These are phyloP conservation scores for Mediolabrus comicus DNA, from an alignment of 108 stramenopile species.

Conservation along the genomic window DNA sequence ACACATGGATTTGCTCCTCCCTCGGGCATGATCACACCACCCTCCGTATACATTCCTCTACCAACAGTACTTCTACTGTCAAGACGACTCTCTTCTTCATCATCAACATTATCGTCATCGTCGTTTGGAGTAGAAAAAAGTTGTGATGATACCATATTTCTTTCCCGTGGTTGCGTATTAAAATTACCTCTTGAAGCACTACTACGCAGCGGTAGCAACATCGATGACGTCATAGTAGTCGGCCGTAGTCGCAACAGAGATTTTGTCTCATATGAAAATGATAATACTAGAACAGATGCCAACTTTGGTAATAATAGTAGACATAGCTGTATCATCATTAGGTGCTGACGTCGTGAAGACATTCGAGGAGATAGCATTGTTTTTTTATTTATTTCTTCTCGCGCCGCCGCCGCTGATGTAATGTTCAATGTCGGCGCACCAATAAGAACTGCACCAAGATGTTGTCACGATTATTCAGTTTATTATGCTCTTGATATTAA, in stretches of 20 bases:
- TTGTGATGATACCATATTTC: not conserved
- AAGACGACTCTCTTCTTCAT: not conserved
- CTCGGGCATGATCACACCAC: constrained; percentile 57
- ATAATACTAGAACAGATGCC: not conserved
- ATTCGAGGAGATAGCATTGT: not conserved
- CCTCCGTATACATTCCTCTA: not conserved
- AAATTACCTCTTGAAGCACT: not conserved
- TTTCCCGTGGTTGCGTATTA: not conserved
- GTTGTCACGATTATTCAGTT: too few relatives aligned
- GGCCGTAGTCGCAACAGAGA: not conserved
- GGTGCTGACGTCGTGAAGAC: not conserved
- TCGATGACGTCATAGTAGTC: not conserved
- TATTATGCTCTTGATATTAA: too few relatives aligned
- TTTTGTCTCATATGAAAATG: not conserved
- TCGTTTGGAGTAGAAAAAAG: not conserved
- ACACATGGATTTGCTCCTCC: constrained; percentile 70
- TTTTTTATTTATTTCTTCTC: too few relatives aligned
- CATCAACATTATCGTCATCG: not conserved
- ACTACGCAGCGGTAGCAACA: not conserved
- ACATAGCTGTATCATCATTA: not conserved
- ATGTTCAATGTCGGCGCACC: too few relatives aligned
- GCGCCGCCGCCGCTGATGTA: too few relatives aligned
- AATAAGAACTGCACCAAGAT: too few relatives aligned
- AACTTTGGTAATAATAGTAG: not conserved
- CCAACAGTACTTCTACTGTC: not conserved